These are phyloP conservation scores for Bryoerythrophyllum caledonicum DNA, from an alignment of 225 moss, liverwort and hornwort genomes.

Conservation along the genomic window DNA sequence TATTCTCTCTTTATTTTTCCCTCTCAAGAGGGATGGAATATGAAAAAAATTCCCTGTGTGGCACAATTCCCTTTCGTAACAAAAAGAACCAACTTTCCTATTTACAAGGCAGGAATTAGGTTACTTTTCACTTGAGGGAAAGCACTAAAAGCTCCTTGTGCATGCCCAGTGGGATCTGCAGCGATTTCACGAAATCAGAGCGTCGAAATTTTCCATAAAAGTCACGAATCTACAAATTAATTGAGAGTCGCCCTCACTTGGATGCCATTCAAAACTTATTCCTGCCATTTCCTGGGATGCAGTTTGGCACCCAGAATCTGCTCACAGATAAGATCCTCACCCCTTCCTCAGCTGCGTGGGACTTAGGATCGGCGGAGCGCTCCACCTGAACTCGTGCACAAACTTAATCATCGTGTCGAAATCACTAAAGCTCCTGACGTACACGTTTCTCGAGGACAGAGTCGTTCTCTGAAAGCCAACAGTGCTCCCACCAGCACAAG, in stretches of 20 bases:
- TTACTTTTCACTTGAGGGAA: too few species aligned
- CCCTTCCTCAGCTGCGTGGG: slow-evolving; percentile 74
- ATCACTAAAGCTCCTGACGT: background rate
- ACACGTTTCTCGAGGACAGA: background rate
- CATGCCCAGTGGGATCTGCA: slow-evolving; percentile 81
- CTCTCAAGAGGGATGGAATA: too few species aligned
- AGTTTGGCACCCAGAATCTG: slow-evolving; percentile 63
- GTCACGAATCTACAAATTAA: background rate
- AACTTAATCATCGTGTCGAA: background rate
- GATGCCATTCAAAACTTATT: slow-evolving; percentile 76
- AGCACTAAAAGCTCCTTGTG: too few species aligned
- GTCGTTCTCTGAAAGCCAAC: slow-evolving; percentile 31
- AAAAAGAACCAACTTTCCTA: too few species aligned
- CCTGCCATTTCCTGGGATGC: slow-evolving; percentile 80
- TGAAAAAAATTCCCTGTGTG: too few species aligned
- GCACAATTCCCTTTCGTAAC: too few species aligned
- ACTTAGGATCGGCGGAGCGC: slow-evolving; percentile 70
- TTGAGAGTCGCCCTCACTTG: slow-evolving; percentile 43
- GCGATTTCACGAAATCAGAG: background rate
- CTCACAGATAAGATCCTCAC: slow-evolving; percentile 58
- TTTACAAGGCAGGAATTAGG: too few species aligned
- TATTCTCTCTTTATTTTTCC: too few species aligned
- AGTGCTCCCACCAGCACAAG: too few species aligned
- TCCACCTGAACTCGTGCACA: slow-evolving; percentile 53
- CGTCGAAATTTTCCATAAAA: background rate